Evolutionary conservation across 352 stramenopile genomes (phyloP), one percentile per base, ranked within the genome.

Genomic region (Phytophthora meadii): DNA sequence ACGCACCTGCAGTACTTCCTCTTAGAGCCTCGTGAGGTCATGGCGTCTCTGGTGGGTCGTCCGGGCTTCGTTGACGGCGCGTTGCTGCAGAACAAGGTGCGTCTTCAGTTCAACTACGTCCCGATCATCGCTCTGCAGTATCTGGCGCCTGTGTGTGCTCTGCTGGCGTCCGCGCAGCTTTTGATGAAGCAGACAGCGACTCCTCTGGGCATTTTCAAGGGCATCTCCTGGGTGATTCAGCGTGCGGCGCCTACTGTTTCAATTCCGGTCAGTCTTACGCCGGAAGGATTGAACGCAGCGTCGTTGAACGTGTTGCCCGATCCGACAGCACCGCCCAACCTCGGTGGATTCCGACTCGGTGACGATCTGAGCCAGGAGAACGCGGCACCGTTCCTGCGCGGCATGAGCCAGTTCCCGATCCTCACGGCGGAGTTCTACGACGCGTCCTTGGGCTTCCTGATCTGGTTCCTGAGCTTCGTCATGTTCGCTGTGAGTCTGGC

Each of bases 41-140:
- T 92, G 65, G 76, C 84, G 5, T 81, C 84, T 5, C 55, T 90
- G 46, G 82, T 92, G 10, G 54, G 64, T 24, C 76, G 78, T 8
- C 71, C 72, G 0, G 86, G 86, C 4, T 64, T 59, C 2, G 79
- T 94, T 11, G 79, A 91, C 47, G 84, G 83, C 1, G 65, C 73
- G 22, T 52, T 89, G 32, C 60, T 94, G 44, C 72, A 92, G 64
- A 85, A 66, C 56, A 90, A 90, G 48, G 79, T 92, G 22, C 79
- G 84, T 48, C 71, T 94, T 42, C 86, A 92, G 69, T 92, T 94
- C 71, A 90, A 90, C 72, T 94, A 92, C 60, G 62, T 87, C 10
- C 86, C 86, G 15, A 85, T 94, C 58, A 85, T 94, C 53, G 80
- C 83, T 5, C 65, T 94, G 36, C 86, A 94, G 68, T 94, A 90